These are phyloP conservation scores for Penicillium herquei DNA, from an alignment of 495 filamentous ascomycete genomes.

Conservation along the genomic window DNA sequence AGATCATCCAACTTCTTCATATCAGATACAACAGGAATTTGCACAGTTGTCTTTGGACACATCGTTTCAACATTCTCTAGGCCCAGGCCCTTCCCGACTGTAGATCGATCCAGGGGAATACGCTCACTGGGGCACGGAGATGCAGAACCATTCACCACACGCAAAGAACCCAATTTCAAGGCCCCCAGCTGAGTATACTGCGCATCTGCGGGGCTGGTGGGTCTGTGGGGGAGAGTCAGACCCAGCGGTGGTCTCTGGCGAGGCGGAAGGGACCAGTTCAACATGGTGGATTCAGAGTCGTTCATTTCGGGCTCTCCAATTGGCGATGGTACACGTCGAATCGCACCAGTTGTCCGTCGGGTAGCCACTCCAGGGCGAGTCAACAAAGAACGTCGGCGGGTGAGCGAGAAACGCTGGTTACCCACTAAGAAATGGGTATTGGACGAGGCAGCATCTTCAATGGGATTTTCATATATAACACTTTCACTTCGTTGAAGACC, in stretches of 20 bases:
- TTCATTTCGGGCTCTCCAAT: slow-evolving; percentile 24
- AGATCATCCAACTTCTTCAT: slow-evolving; percentile 24
- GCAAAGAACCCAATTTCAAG: slow-evolving; percentile 47
- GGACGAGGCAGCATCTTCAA: slow-evolving; percentile 33
- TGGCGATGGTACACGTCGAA: slow-evolving; percentile 24
- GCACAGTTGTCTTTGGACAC: slow-evolving; percentile 15
- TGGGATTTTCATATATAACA: slow-evolving; percentile 21
- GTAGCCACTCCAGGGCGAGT: slow-evolving; percentile 49
- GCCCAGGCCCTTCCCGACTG: slow-evolving; percentile 11
- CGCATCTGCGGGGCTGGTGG: slow-evolving; percentile 42
- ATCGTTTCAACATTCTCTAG: slow-evolving; percentile 11
- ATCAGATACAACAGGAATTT: slow-evolving; percentile 17
- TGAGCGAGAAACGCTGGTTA: slow-evolving; percentile 40
- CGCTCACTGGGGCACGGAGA: slow-evolving; percentile 44
- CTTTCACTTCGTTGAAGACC: slow-evolving; percentile 24
- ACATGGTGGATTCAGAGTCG: slow-evolving; percentile 9
- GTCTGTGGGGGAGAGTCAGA: slow-evolving; percentile 15
- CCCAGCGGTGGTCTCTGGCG: slow-evolving; percentile 6
- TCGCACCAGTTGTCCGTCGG: slow-evolving; percentile 32
- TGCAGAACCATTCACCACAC: slow-evolving; percentile 47
- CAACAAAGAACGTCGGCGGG: slow-evolving; percentile 48
- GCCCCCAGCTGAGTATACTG: slow-evolving; percentile 51
- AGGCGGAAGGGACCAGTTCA: slow-evolving; percentile 23
- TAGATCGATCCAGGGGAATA: slow-evolving; percentile 16
- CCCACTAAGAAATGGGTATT: slow-evolving; percentile 40